Evolutionary conservation across 1,139 yeast species (phyloP), one percentile per base, ranked within the genome.

Genomic region (Diutina mesorugosa): DNA sequence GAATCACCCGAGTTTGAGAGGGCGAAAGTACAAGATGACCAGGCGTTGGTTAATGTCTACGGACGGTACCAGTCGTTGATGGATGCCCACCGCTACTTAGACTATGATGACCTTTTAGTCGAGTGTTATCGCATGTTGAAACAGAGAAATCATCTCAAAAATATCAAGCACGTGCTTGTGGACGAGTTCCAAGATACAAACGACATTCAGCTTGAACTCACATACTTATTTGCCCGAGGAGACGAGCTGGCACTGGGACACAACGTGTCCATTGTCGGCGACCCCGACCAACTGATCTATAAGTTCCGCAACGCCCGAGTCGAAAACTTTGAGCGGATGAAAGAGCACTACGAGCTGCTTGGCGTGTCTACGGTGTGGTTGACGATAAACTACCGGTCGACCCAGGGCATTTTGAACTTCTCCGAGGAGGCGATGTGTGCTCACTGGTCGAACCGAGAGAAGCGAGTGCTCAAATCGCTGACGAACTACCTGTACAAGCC

Each of bases 101-200:
- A 91, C 67, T 91, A 89, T 67, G 98, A 91, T 66, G 98, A 91
- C 66, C 76, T 95, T 56, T 72, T 93, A 47, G 66, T 87, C 38
- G 71, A 74, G 56, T 78, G 90, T 46, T 71, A 76, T 59, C 66
- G 71, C 12, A 69, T 90, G 18, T 64, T 90, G n/a, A 63, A 71
- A 0, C 61, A 65, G 26, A 67, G 71, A 57, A 72, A 76, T 0
- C 79, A 83, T 26, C 71, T 86, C 26, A 71, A 72, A 2, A 71
- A 73, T 56, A 72, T 87, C 7, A 73, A 80, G 60, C 93, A 89
- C 63, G 91, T 90, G 0, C 72, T 93, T 28, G 90, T 93, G 3
- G 99, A 93, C 69, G 99, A 93, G 67, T 93, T 89, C 63, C 99
- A 93, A 69, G 99, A 93, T 64, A 90, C 97, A 0, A 90, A 88